phyloP scores from a whole-genome alignment of 768 basidiomycete species.

The Sarcomyxa edulis region DNA sequence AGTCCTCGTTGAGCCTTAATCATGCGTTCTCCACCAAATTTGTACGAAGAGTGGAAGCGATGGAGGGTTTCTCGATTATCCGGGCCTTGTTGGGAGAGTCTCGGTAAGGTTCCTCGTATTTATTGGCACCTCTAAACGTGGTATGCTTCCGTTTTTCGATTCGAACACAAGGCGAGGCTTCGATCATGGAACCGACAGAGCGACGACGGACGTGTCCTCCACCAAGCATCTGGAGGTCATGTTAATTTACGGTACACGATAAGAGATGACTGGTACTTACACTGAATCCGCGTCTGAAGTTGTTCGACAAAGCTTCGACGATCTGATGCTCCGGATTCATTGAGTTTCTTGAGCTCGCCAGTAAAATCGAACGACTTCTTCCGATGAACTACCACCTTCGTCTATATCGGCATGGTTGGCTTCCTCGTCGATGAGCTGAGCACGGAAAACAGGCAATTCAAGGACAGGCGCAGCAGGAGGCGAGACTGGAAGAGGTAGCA shows the following conservation, averaged over 20 bases:
- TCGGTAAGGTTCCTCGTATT: too few relatives aligned
- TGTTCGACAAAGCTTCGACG: conserved; percentile 77
- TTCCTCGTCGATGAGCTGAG: conserved; percentile 40
- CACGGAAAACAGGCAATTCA: conserved; percentile 34
- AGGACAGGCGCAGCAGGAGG: conserved; percentile 14
- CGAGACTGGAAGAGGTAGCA: conserved; percentile 22
- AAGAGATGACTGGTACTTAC: too few relatives aligned
- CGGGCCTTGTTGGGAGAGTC: conserved; percentile 41
- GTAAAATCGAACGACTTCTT: conserved; percentile 85
- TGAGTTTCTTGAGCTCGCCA: conserved; percentile 64
- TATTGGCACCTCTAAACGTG: conserved; percentile 28
- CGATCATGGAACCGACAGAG: conserved; percentile 61
- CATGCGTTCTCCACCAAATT: conserved; percentile 68
- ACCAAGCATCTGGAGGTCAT: conserved; percentile 82
- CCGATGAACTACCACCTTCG: conserved; percentile 30
- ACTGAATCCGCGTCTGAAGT: too few relatives aligned
- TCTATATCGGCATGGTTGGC: conserved; percentile 34
- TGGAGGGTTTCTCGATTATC: conserved; percentile 60
- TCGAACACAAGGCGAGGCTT: conserved; percentile 65
- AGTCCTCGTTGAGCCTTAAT: conserved; percentile 57
- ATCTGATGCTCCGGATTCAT: conserved; percentile 65
- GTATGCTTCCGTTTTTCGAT: conserved; percentile 61
- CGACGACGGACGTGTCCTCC: conserved; percentile 69
- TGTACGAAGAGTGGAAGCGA: conserved; percentile 59
- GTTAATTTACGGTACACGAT: too few relatives aligned